Evolutionary conservation across 208 protist genomes (phyloP), one percentile per base, ranked within the genome.

Genomic region (Trypanosoma avium): DNA sequence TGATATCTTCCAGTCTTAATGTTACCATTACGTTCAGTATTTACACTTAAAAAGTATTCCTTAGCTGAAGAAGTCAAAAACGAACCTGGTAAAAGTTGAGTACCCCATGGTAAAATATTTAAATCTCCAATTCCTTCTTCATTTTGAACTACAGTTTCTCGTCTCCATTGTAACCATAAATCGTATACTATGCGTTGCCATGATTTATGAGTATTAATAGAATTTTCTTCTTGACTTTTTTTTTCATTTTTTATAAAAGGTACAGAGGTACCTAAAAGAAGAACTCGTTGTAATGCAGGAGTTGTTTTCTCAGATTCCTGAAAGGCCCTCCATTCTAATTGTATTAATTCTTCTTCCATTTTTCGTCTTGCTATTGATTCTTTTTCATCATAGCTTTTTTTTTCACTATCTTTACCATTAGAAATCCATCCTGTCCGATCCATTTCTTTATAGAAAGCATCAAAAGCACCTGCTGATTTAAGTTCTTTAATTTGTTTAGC

Each of bases 301-400:
- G 73, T 76, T 27, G 76, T 88, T 46, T 81, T 79, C 67, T 88
- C 76, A 29, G 84, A 79, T 61, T 90, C 76, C 4, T 67, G 66
- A 64, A 75, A 81, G 22, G 88, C 86, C 24, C 82, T 64, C 84
- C 88, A 94, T 65, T 94, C 88, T 52, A 92, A 73, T 33, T 59
- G 62, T 6, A 77, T 61, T 30, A 94, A 63, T 69, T 88, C 76
- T 9, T 66, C 17, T 70, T 94, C 88, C 19, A 90, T 61, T 32
- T 52, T 33, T 17, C 62, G 55, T 62, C 58, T 64, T 24, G 47
- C 67, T 17, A 73, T 42, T 1, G 3, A 32, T 19, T 57, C 54
- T 42, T 53, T 55, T 40, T 47, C 43, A 7, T n/a, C n/a, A n/a
- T n/a, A n/a, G n/a, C n/a, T n/a, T n/a, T n/a, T n/a, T n/a, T 47